phyloP scores from a whole-genome alignment of 2,329 filamentous ascomycete species.

The Diplocarpon mali region DNA sequence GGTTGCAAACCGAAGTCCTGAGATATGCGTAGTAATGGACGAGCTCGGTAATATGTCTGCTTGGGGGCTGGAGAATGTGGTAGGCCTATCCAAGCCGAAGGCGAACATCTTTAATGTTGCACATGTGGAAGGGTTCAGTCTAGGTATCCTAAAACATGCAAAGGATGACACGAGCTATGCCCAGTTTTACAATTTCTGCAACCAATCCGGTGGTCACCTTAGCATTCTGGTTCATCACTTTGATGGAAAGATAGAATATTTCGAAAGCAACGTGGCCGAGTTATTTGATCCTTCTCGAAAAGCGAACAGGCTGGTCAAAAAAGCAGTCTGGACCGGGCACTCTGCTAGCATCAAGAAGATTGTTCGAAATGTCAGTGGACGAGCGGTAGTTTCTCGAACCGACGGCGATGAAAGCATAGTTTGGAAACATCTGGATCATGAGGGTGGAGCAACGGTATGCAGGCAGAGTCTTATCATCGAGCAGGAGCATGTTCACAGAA shows the following conservation, averaged over 20 bases:
- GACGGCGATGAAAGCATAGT: slow-evolving; percentile 68
- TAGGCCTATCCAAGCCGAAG: slow-evolving; percentile 53
- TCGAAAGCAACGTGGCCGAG: slow-evolving; percentile 65
- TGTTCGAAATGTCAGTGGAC: slow-evolving; percentile 71
- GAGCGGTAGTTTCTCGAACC: slow-evolving; percentile 72
- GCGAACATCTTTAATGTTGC: slow-evolving; percentile 76
- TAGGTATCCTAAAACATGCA: slow-evolving; percentile 29
- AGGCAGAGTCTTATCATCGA: slow-evolving; percentile 59
- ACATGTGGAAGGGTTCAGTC: slow-evolving; percentile 52
- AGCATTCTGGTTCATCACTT: slow-evolving; percentile 74
- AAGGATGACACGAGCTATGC: slow-evolving; percentile 36
- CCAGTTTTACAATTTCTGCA: slow-evolving; percentile 64
- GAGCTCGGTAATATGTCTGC: slow-evolving; percentile 78
- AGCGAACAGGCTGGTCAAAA: slow-evolving; percentile 46
- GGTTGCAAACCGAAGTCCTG: slow-evolving; percentile 72
- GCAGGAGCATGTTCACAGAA: slow-evolving; percentile 64
- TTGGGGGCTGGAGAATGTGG: slow-evolving; percentile 84
- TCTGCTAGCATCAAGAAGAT: slow-evolving; percentile 73
- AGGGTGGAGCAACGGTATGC: slow-evolving; percentile 42
- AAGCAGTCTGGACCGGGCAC: slow-evolving; percentile 74
- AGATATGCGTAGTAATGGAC: slow-evolving; percentile 80
- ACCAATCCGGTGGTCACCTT: slow-evolving; percentile 50
- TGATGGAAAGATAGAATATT: slow-evolving; percentile 73
- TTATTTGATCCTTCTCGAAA: slow-evolving; percentile 64
- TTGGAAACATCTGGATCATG: slow-evolving; percentile 57